These are phyloP conservation scores for Drosera capensis DNA, from an alignment of 148 eudicot species.

Conservation along the genomic window DNA sequence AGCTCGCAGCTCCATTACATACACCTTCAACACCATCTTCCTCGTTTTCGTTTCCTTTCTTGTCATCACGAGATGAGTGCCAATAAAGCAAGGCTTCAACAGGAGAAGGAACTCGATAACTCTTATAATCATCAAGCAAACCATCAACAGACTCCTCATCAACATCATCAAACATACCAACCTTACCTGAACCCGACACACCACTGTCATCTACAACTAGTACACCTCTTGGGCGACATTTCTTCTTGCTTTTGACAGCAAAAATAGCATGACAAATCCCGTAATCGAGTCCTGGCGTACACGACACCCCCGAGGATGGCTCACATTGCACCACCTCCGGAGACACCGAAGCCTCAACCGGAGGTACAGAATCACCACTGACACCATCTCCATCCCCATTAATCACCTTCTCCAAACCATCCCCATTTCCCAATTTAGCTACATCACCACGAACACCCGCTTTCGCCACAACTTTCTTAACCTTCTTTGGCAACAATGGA, in stretches of 20 bases:
- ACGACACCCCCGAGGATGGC: slow-evolving; percentile 19
- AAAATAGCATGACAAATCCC: slow-evolving; percentile 66
- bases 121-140: slow-evolving; percentile 10
- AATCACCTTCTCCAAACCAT: slow-evolving; percentile 6
- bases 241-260: slow-evolving; percentile 53
- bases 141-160: slow-evolving; percentile 6
- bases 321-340: slow-evolving; percentile 60
- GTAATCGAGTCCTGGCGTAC: slow-evolving; percentile 51
- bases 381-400: slow-evolving; percentile 5
- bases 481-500: slow-evolving; percentile 3
- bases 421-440: slow-evolving; percentile 16
- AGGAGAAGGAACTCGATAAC: slow-evolving; percentile 36
- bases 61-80: slow-evolving; percentile 42
- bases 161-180: slow-evolving; percentile 10
- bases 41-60: slow-evolving; percentile 9
- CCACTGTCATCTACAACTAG: slow-evolving; percentile 34
- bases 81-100: slow-evolving; percentile 57
- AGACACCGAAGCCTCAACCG: slow-evolving; percentile 55
- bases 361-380: slow-evolving; percentile 33
- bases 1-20: slow-evolving; percentile 3
- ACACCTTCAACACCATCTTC: slow-evolving; percentile 7
- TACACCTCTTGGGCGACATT: slow-evolving; percentile 64
- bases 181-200: slow-evolving; percentile 17
- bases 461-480: neutral
- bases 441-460: slow-evolving; percentile 4